Conservation (phyloP, 2,329 filamentous ascomycete genomes). For the Biscogniauxia marginata region DNA sequence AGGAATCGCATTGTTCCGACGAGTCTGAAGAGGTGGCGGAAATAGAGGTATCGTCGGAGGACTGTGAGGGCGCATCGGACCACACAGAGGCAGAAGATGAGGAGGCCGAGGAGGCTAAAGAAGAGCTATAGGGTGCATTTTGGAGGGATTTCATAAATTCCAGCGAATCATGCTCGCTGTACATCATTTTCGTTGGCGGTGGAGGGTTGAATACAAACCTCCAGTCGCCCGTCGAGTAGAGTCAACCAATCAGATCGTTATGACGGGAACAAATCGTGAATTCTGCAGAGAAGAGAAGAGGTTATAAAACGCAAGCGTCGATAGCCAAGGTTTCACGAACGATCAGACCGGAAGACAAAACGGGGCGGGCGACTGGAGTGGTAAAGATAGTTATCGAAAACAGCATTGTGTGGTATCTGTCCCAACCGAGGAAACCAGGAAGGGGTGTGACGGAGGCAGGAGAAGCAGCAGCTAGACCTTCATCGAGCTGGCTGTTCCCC, state of each 20-base stretch:
- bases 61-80: slow-evolving; percentile 69
- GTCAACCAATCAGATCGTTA: slow-evolving; percentile 49
- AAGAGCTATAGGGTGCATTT: slow-evolving; percentile 65
- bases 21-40: slow-evolving; percentile 60
- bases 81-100: slow-evolving; percentile 76
- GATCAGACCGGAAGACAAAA: slow-evolving; percentile 60
- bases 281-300: slow-evolving; percentile 41
- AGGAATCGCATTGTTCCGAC: slow-evolving; percentile 47
- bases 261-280: slow-evolving; percentile 36
- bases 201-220: slow-evolving; percentile 36
- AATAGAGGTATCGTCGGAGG: slow-evolving; percentile 65
- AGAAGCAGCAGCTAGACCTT: slow-evolving; percentile 32
- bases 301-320: slow-evolving; percentile 43
- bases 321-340: slow-evolving; percentile 51
- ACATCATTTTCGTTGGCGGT: slow-evolving; percentile 54
- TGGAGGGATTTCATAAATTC: slow-evolving; percentile 47
- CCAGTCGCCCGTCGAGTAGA: slow-evolving; percentile 56
- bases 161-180: slow-evolving; percentile 52
- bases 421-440: slow-evolving; percentile 30
- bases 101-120: slow-evolving; percentile 72
- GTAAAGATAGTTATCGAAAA: slow-evolving; percentile 48
- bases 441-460: slow-evolving; percentile 33
- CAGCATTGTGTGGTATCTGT: slow-evolving; percentile 53
- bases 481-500: slow-evolving; percentile 32
- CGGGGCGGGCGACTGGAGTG: slow-evolving; percentile 63